Evolutionary conservation across 2,329 filamentous ascomycete genomes (phyloP), one percentile per base, ranked within the genome.

Genomic region (Exutisphaerella laricina): DNA sequence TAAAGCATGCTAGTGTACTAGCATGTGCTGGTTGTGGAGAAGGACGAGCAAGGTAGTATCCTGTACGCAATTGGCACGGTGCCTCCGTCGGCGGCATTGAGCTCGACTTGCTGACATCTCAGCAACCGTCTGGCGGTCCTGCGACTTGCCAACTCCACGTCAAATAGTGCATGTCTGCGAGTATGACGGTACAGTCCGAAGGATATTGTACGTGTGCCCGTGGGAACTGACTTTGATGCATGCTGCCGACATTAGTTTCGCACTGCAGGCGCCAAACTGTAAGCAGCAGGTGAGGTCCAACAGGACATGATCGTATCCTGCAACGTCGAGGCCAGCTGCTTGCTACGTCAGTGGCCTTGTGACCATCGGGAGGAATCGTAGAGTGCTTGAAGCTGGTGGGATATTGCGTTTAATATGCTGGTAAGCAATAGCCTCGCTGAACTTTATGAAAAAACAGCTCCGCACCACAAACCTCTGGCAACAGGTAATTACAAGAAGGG

Each of bases 181-280:
- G n/a, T n/a, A n/a, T n/a, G n/a, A n/a, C n/a, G n/a, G n/a, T 14
- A 35, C 8, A 4, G 18, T n/a, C 9, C n/a, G n/a, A 20, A 21
- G 10, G 18, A 16, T 23, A 20, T 21, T 23, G 18, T 35, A 35
- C 33, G 14, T 35, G 33, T 20, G 20, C 33, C 23, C 33, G 33
- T 35, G 33, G 30, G 33, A 5, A 35, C 23, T 35, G 9, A 35
- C 16, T 35, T 35, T 7, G 33, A 35, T 23, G 23, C 33, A 35
- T 23, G 23, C 33, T 35, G 33, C 33, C 21, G 33, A n/a, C 33
- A 12, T 23, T 21, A 35, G 33, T 23, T 35, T 20, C 9, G n/a
- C 18, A 20, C 20, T 23, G 33, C 33, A 35, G 33, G 20, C 33
- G 33, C 33, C 8, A 8, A 17, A 7, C 33, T 35, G 33, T n/a